phyloP scores from a whole-genome alignment of 768 basidiomycete genomes.

The Leccinellum albellum region DNA sequence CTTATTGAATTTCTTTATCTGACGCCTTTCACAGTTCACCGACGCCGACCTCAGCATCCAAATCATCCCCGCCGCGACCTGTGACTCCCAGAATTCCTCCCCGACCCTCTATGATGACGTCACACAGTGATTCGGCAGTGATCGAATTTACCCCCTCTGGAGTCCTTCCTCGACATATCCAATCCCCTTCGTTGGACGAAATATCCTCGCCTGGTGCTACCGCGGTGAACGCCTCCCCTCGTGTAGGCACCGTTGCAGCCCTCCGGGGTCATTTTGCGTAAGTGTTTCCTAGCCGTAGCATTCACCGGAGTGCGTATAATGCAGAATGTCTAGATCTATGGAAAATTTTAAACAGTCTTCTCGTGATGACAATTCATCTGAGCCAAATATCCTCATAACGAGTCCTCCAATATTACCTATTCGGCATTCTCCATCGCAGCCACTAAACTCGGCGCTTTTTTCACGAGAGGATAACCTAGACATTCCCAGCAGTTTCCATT shows the following conservation, averaged over 20 bases:
- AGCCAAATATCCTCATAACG: constrained; percentile 24
- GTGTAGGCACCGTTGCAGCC: constrained; percentile 33
- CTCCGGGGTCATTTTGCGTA: constrained; percentile 34
- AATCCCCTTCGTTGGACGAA: constrained; percentile 6
- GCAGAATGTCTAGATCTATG: constrained; percentile 11
- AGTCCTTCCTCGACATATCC: constrained; percentile 19
- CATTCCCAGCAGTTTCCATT: constrained; percentile 14
- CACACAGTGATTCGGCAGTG: constrained; percentile 18
- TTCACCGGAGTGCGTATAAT: not conserved
- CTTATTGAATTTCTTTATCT: not conserved
- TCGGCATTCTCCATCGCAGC: constrained; percentile 20
- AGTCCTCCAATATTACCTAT: constrained; percentile 17
- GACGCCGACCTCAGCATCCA: constrained; percentile 1
- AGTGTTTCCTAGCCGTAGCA: not conserved
- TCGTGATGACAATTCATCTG: constrained; percentile 17
- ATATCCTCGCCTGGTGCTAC: not conserved
- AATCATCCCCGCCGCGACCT: constrained; percentile 15
- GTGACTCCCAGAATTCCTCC: constrained; percentile 14
- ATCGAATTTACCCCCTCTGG: constrained; percentile 11
- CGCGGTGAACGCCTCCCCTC: constrained; percentile 4
- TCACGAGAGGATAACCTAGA: constrained; percentile 21
- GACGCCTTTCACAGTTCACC: constrained; percentile 10
- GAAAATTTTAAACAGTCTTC: constrained; percentile 17
- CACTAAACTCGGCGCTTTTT: constrained; percentile 16
- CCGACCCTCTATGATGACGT: constrained; percentile 15